Evolutionary conservation across 1,284 basidiomycete genomes (phyloP).

Genomic region (Papiliotrema fonsecae): DNA sequence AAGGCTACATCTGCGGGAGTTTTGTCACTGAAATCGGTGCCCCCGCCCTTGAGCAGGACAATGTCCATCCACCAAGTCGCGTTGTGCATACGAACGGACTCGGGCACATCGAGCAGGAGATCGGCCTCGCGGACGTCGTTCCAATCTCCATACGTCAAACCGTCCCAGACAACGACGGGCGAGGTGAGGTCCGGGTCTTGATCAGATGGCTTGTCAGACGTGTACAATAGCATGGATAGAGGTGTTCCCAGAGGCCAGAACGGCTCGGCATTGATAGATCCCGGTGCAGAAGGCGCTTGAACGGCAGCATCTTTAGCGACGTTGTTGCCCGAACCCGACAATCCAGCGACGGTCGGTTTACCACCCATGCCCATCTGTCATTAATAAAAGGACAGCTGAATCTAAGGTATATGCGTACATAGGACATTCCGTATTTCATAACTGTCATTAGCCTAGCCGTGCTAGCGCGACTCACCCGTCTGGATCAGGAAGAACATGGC

Average conservation of each 20-base stretch:
- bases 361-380: constrained; percentile 13
- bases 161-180: constrained; percentile 58
- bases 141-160: constrained; percentile 78
- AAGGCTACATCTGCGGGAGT: constrained; percentile 62
- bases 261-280: constrained; percentile 22
- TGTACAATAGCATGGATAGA: constrained; percentile 63
- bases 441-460: constrained; percentile 11
- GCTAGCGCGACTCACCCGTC: constrained; percentile 22
- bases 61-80: constrained; percentile 74
- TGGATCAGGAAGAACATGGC: constrained; percentile 36
- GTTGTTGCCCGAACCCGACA: no score
- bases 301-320: no score
- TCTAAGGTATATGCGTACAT: constrained; percentile 22
- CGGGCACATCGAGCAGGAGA: constrained; percentile 66
- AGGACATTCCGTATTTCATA: constrained; percentile 40
- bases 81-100: constrained; percentile 70
- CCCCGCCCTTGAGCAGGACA: constrained; percentile 62
- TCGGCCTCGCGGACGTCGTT: constrained; percentile 62
- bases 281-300: constrained; percentile 2
- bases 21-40: constrained; percentile 58
- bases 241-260: constrained; percentile 48
- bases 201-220: constrained; percentile 50
- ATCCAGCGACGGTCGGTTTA: no score
- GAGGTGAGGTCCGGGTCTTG: constrained; percentile 51
- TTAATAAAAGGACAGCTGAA: constrained; percentile 3